Base-by-base conservation (phyloP, 176 grass and related monocot genomes). In the Phragmites australis region DNA sequence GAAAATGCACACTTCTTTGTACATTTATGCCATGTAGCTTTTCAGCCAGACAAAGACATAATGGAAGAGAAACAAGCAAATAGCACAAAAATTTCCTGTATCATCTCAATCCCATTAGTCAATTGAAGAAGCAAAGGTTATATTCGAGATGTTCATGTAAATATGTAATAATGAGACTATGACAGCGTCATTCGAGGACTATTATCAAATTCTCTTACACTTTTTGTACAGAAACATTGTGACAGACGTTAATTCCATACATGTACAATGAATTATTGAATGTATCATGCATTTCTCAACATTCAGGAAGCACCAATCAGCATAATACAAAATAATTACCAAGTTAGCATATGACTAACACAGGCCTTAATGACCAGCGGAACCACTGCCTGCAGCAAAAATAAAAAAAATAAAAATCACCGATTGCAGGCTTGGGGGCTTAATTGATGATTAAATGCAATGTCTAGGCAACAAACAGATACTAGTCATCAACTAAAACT, bases 381-480 rank as follows among this genome's bases (percentile, higher is more conserved):
- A 79, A 72, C 56, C 23, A 16, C 44, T 79, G 45, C 31, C 32
- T 54, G 19, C 67, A 55, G 46, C 57, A 18, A 56, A 69, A 73
- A n/a, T n/a, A n/a, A n/a, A n/a, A n/a, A n/a, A n/a, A n/a, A n/a
- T n/a, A n/a, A 45, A 40, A 37, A 46, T 65, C 26, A 62, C 34
- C 65, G 8, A 45, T 79, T 49, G 8, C 40, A 22, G 9, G 48
- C 10, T 39, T 48, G 39, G 49, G 32, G 27, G 39, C 69, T 75
- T 67, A 39, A 68, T 55, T 75, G 50, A 29, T 30, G 46, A 74
- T 67, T 67, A 67, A 70, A 81, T 72, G 62, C 59, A 58, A 67
- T 48, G 70, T 57, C 50, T 86, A 81, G 32, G 43, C 58, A 81
- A 54, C 23, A 58, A 89, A 72, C 65, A 78, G 72, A 65, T 78